Evolutionary conservation across 2,329 filamentous ascomycete genomes (phyloP), one percentile per base, ranked within the genome.

Genomic region (Taxawa tesnikishii): DNA sequence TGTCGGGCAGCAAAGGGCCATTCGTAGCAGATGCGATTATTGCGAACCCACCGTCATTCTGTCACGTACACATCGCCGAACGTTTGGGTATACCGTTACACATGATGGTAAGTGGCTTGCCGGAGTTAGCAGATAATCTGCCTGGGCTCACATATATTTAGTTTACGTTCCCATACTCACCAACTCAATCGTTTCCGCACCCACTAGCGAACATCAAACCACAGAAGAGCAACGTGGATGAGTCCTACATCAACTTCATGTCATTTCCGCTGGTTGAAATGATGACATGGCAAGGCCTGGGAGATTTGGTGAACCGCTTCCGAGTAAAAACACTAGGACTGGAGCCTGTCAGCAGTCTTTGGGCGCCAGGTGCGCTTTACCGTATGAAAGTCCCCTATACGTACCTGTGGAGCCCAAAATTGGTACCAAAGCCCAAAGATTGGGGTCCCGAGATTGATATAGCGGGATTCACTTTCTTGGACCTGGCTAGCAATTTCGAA

Each of bases 1-100:
- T 79, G 68, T 73, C 81, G 68, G 72, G 69, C 1, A 53, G 65
- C 5, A 73, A 67, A 40, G 50, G 63, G 11, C 69, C 72, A 0
- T 81, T 82, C 44, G 60, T 82, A 11, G 77, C 77, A 0, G 76
- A 90, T 48, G 78, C 74, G n/a, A 88, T 90, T 44, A 88, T 90
- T 38, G 81, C 83, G 0, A 90, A 90, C 41, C 83, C 83, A 0
- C 80, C 80, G 0, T 78, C 71, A 40, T 83, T 87, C 52, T 79
- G 78, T 0, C 81, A 85, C 47, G 64, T 85, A 1, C 81, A 85
- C 54, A 84, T 81, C 40, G 83, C 83, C 0, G 81, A 90, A 54
- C 74, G 79, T 15, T 53, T 90, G 15, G 81, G 81, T 0, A 73
- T 87, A 13, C 83, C 83, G 0, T 54, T 88, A 3, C 80, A 87